phyloP scores from a whole-genome alignment of 139 green algal species.

The Chlorella sp. region DNA sequence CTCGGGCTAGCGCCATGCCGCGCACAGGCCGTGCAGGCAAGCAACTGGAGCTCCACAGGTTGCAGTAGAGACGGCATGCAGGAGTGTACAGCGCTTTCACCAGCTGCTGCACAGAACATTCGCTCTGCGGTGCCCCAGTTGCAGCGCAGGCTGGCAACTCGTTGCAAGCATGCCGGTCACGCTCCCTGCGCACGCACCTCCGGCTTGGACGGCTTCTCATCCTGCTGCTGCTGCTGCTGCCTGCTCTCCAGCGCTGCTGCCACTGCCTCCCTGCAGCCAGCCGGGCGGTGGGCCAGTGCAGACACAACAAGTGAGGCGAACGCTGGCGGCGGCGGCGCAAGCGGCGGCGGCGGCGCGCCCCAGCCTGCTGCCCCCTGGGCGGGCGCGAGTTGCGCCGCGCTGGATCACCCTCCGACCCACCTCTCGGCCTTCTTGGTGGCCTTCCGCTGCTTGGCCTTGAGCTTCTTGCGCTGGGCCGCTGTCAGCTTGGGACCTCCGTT shows the following conservation, averaged over 20 bases:
- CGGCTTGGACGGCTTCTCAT: background rate
- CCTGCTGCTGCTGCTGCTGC: background rate
- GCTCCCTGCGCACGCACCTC: constrained; percentile 11
- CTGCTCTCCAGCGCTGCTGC: background rate
- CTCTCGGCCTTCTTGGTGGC: constrained; percentile 33
- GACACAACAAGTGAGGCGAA: no score
- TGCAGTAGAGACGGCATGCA: no score
- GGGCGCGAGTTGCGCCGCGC: background rate
- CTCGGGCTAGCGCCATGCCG: no score
- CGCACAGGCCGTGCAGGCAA: no score
- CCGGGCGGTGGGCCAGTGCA: background rate
- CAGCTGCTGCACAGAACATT: no score
- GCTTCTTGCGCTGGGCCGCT: constrained; percentile 45
- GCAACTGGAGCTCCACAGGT: no score
- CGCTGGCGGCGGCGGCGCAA: no score
- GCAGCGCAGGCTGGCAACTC: background rate
- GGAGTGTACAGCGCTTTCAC: no score
- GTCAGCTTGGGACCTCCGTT: constrained; percentile 27
- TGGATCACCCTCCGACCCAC: background rate
- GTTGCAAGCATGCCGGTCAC: background rate
- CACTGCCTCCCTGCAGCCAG: constrained; percentile 14
- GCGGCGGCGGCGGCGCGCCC: no score
- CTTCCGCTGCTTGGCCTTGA: constrained; percentile 52
- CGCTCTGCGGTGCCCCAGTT: background rate
- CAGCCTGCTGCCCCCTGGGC: no score